Base-by-base conservation (phyloP, 163 green algal genomes). In the Chlorella variabilis region DNA sequence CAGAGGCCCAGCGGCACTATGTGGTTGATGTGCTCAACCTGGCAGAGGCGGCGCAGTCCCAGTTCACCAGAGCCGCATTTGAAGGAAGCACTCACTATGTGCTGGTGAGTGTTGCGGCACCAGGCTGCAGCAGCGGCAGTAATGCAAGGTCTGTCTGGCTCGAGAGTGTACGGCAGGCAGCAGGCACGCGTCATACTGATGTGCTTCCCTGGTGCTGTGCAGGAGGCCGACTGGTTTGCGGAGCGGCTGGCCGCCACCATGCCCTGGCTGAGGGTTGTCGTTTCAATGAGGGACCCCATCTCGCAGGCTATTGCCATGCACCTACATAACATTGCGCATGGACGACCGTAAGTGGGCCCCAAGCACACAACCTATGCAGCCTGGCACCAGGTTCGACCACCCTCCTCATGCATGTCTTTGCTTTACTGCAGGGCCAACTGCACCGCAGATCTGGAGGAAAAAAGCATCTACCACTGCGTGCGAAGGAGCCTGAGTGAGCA, bases 221-320 rank as follows among this genome's bases (percentile, higher is more conserved):
- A 59, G 56, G 34, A 80, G 38, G 54, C 73, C 29, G 73, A 56
- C 4, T 77, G 70, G 56, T 23, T 59, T n/a, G n/a, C 56, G 2
- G 38, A 17, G 38, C 73, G 42, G 38, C 56, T 56, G 38, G 27
- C 36, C 4, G 36, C 34, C 23, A 49, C 48, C 31, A 48, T 77
- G 45, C 70, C 70, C 17, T 79, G 71, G 56, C 38, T 80, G 54
- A 36, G 27, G 27, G 27, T 80, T 15, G 36, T 70, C 25, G 59
- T 67, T 4, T 27, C 8, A 4, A 20, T 67, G 59, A 38, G 59
- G 59, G 59, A 67, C 29, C 59, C 59, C 59, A 67, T 67, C 59
- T 67, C 59, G 5, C 59, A 67, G 59, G 59, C 59, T 4, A 38
- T 67, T 11, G 59, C 59, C 59, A 67, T 67, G 59, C 59, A 39